Conservation (phyloP, 176 grass and related monocot genomes). For the Cenchrus purpureus region DNA sequence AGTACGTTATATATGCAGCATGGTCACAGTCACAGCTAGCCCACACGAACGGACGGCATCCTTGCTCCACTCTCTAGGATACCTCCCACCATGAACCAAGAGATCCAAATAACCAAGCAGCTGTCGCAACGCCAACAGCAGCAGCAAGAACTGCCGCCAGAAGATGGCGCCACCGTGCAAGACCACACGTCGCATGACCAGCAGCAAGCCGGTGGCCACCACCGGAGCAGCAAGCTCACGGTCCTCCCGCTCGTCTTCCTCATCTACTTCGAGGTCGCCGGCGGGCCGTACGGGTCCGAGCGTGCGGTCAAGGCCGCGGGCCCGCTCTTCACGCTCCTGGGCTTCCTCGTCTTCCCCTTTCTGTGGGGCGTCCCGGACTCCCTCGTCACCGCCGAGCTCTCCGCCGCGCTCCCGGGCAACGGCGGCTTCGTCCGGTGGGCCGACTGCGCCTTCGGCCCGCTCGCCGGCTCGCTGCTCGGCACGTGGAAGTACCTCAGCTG, state of each 20-base stretch:
- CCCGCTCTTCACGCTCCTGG: constrained; percentile 46
- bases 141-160: not conserved
- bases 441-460: constrained; percentile 51
- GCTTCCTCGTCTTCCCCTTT: constrained; percentile 55
- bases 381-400: constrained; percentile 54
- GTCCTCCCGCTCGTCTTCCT: constrained; percentile 52
- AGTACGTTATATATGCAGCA: too few relatives aligned
- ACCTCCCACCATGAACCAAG: constrained; percentile 26
- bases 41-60: not conserved
- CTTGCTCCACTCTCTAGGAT: not conserved
- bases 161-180: not conserved
- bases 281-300: constrained; percentile 53
- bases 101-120: constrained; percentile 40
- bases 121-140: not conserved
- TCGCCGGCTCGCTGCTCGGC: constrained; percentile 50
- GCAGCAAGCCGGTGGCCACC: too few relatives aligned
- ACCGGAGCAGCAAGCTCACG: constrained; percentile 30
- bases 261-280: constrained; percentile 61
- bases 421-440: constrained; percentile 60
- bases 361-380: constrained; percentile 55
- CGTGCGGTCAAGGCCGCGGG: constrained; percentile 40
- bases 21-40: too few relatives aligned
- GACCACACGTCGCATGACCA: not conserved
- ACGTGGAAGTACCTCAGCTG: constrained; percentile 64
- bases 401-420: constrained; percentile 47